phyloP scores from a whole-genome alignment of 208 protist genomes.

The Crithidia sp. region DNA sequence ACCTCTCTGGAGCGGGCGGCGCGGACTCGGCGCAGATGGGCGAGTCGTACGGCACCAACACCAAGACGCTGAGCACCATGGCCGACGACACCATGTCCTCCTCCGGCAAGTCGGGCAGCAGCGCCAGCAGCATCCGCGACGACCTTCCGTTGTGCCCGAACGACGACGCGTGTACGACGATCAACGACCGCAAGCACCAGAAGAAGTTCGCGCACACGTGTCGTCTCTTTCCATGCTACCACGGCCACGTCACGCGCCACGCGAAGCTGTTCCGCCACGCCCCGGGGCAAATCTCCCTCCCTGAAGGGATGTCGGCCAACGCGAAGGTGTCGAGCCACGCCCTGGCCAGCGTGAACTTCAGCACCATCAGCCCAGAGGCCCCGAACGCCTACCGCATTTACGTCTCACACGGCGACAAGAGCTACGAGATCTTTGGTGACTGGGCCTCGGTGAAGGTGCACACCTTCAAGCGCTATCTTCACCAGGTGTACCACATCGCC shows the following conservation, averaged over 20 bases:
- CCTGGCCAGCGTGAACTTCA: conserved; percentile 83
- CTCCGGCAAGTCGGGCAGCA: conserved; percentile 68
- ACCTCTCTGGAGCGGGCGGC: neutral
- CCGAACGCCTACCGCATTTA: conserved; percentile 85
- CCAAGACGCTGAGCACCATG: conserved; percentile 22
- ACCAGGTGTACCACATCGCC: conserved; percentile 85
- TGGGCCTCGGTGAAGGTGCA: conserved; percentile 85
- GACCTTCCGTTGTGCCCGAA: conserved; percentile 75
- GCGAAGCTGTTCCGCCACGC: conserved; percentile 84
- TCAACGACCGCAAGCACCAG: conserved; percentile 89
- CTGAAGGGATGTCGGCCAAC: conserved; percentile 45
- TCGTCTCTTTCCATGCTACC: conserved; percentile 87
- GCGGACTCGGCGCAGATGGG: neutral
- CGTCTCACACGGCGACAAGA: conserved; percentile 74
- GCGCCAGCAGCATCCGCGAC: conserved; percentile 63
- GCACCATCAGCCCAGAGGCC: conserved; percentile 79
- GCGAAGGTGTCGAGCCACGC: conserved; percentile 65
- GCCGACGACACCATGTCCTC: conserved; percentile 45
- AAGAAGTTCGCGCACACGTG: conserved; percentile 86
- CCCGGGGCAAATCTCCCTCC: conserved; percentile 62
- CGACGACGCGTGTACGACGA: conserved; percentile 68
- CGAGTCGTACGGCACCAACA: conserved; percentile 21
- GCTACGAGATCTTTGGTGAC: conserved; percentile 88
- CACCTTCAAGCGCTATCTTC: conserved; percentile 88
- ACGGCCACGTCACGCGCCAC: conserved; percentile 76